Base-by-base conservation (phyloP, 2,329 filamentous ascomycete species). In the Arthrobotrys pseudoclavata region DNA sequence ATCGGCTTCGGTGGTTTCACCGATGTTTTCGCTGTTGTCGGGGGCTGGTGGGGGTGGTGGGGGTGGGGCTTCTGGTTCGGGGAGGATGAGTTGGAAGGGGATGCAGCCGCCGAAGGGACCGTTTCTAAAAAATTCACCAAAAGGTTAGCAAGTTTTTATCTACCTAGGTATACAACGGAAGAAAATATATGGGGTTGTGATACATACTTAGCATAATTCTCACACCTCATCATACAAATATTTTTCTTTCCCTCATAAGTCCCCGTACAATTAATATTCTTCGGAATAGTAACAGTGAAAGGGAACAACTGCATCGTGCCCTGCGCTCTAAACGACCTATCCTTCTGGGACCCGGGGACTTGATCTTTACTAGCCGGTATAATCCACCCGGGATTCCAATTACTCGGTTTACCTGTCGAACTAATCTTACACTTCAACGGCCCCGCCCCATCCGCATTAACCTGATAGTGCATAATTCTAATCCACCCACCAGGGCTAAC, bases 221-320 rank as follows among this genome's bases (percentile, higher is more conserved):
- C 55, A 29, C 63, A 76, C 15, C 70, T 48, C 47, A 76, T 40
- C 70, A 76, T 76, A 26, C 70, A 76, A 45, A 76, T 64, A 22
- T 64, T 76, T 1, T 57, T 57, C 53, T 34, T 29, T 0, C 40
- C 47, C 6, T 42, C 63, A n/a, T 62, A 69, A 2, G 13, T 29
- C 5, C 70, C 70, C 1, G 15, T 48, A 18, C 70, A 76, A 12
- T 55, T 26, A 13, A 76, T 22, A 18, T 48, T 37, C 4, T 34
- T 47, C n/a, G 70, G 70, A 22, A 76, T 37, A 12, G 31, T 29
- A 12, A 69, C 12, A 3, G 34, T 69, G 12, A 76, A 20, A 3
- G 62, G 63, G 34, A 61, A 63, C 6, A 48, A 7, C 20, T 75
- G 62, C 26, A 62, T 40, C 5, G 47, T 45, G n/a, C 63, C 70